Percentiles rank a stretch among this genome's conserved stretches.
phyloP scores from a whole-genome alignment of 2,329 filamentous ascomycete species.

The Trichothecium sympodiale region DNA sequence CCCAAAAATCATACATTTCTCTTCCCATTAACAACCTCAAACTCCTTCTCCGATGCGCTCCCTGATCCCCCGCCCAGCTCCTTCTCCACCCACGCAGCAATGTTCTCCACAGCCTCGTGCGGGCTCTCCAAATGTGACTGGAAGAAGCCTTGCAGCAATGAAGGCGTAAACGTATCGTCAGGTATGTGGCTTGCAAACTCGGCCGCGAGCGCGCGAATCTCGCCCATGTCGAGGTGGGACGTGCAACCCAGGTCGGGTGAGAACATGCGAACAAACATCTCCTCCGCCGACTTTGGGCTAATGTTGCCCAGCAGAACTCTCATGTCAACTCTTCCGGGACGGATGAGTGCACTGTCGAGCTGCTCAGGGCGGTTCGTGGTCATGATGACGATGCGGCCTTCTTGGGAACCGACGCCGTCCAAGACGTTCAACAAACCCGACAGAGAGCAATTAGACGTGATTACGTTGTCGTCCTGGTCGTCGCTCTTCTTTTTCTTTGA shows the following conservation, averaged over 20 bases:
- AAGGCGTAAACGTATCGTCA: slow-evolving; percentile 33
- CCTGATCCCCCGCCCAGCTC: slow-evolving; percentile 14
- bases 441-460: slow-evolving; percentile 32
- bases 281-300: slow-evolving; percentile 26
- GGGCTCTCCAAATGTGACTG: slow-evolving; percentile 30
- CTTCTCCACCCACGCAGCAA: slow-evolving; percentile 23
- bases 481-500: slow-evolving; percentile 9
- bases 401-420: slow-evolving; percentile 57
- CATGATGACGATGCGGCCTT: slow-evolving; percentile 64
- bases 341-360: slow-evolving; percentile 52
- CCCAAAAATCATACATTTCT: too few species aligned
- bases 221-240: slow-evolving; percentile 12
- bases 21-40: slow-evolving; percentile 14
- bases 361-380: slow-evolving; percentile 58
- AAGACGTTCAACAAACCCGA: slow-evolving; percentile 60
- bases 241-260: slow-evolving; percentile 19
- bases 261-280: slow-evolving; percentile 38
- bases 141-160: slow-evolving; percentile 37
- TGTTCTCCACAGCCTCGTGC: slow-evolving; percentile 19
- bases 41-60: slow-evolving; percentile 14
- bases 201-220: slow-evolving; percentile 33
- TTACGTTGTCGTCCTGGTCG: slow-evolving; percentile 7
- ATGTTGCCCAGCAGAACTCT: slow-evolving; percentile 46
- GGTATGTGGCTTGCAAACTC: slow-evolving; percentile 44
- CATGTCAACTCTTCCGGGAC: slow-evolving; percentile 57